phyloP scores from a whole-genome alignment of 2,329 filamentous ascomycete species.

The Rosellinia necatrix region DNA sequence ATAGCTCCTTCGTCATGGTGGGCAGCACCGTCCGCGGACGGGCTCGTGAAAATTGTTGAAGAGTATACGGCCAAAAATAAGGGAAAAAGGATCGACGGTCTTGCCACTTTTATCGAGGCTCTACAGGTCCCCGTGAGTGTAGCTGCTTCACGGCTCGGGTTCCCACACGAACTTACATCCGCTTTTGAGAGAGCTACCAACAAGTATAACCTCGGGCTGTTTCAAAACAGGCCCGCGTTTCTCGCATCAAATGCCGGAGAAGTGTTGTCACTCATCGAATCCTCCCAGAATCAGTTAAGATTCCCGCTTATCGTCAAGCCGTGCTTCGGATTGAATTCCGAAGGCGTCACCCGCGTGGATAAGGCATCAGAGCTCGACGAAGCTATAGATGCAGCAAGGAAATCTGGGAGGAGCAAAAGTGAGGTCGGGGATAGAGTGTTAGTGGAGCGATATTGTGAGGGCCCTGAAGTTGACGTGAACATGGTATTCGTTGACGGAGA shows the following conservation, averaged over 20 bases:
- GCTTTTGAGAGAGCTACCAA: slow-evolving; percentile 37
- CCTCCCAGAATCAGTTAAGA: slow-evolving; percentile 18
- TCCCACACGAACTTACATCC: slow-evolving; percentile 29
- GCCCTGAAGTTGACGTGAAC: slow-evolving; percentile 39
- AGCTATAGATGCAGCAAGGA: slow-evolving; percentile 13
- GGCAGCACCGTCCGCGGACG: slow-evolving; percentile 33
- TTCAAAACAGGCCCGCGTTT: slow-evolving; percentile 31
- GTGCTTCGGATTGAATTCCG: slow-evolving; percentile 36
- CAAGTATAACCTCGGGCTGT: slow-evolving; percentile 33
- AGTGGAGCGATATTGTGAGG: slow-evolving; percentile 36
- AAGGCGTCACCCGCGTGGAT: slow-evolving; percentile 36
- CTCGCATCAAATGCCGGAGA: slow-evolving; percentile 30
- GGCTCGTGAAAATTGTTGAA: slow-evolving; percentile 27
- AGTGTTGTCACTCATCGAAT: slow-evolving; percentile 21
- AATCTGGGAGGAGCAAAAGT: slow-evolving; percentile 5
- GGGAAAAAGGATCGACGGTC: slow-evolving; percentile 30
- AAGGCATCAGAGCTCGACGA: slow-evolving; percentile 14
- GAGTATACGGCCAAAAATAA: slow-evolving; percentile 23
- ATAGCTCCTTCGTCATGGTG: slow-evolving; percentile 30
- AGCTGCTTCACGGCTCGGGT: slow-evolving; percentile 30
- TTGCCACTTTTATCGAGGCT: slow-evolving; percentile 35
- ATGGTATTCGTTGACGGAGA: slow-evolving; percentile 35
- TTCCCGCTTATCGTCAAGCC: slow-evolving; percentile 40
- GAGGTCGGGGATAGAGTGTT: slow-evolving; percentile 26
- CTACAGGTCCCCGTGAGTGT: slow-evolving; percentile 32